Evolutionary conservation across 2,329 filamentous ascomycete species (phyloP).

Genomic region (Fusarium luffae): DNA sequence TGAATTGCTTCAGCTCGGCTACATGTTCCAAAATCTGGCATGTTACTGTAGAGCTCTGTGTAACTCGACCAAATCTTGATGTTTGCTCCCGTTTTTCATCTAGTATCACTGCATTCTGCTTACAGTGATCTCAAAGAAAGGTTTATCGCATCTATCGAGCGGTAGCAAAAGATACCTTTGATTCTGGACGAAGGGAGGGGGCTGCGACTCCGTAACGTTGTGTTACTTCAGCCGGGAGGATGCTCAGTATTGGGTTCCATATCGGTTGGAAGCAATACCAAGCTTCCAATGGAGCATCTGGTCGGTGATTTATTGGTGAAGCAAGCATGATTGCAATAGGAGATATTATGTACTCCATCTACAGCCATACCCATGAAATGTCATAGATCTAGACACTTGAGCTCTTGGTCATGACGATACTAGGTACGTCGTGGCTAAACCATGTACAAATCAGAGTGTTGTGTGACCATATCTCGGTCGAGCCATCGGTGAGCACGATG

Average conservation of each 20-base stretch:
- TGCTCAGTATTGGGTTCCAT: constrained; percentile 5
- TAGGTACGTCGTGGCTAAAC: constrained; percentile 23
- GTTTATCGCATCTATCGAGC: neutral
- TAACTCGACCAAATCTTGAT: neutral
- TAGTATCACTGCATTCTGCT: neutral
- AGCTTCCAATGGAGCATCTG: neutral
- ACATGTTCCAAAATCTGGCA: neutral
- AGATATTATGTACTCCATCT: neutral
- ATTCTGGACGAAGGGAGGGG: constrained; percentile 15
- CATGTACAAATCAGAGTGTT: constrained; percentile 34
- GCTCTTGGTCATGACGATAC: constrained; percentile 7
- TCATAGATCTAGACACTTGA: neutral
- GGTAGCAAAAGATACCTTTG: constrained; percentile 6
- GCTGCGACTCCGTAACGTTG: constrained; percentile 24
- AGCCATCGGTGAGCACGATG: constrained; percentile 35
- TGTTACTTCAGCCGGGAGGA: constrained; percentile 25
- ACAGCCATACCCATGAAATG: neutral
- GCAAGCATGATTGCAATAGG: neutral
- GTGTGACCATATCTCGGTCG: constrained; percentile 34
- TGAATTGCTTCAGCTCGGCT: constrained; percentile 9
- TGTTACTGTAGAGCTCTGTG: neutral
- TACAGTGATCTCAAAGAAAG: neutral
- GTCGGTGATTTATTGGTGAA: neutral
- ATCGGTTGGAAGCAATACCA: neutral
- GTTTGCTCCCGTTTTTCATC: constrained; percentile 1